Conservation (phyloP, 352 stramenopile species). For the Thraustochytrium sp. region DNA sequence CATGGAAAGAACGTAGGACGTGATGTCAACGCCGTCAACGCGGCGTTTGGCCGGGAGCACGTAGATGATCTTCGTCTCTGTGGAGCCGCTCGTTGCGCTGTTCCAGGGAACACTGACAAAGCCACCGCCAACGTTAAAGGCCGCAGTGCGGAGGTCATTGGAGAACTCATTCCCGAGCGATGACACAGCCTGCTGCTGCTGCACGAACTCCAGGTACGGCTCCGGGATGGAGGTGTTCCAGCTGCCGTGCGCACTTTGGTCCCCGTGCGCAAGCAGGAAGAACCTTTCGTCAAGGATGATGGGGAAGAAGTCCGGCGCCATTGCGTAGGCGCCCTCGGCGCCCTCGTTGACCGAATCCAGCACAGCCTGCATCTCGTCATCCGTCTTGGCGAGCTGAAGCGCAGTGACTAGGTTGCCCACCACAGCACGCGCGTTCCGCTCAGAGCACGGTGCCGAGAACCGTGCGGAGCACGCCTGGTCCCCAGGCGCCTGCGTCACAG, state of each 20-base stretch:
- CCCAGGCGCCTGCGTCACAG: neutral
- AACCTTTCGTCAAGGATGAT: neutral
- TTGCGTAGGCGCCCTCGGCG: neutral
- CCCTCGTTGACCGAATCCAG: neutral
- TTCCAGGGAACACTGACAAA: neutral
- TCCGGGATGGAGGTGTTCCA: neutral
- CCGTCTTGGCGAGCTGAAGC: neutral
- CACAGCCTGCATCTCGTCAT: neutral
- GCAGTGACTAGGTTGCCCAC: neutral
- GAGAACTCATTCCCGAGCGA: neutral
- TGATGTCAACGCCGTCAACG: too few relatives aligned
- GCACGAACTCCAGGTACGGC: neutral
- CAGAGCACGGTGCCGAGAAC: neutral
- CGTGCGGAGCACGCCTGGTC: neutral
- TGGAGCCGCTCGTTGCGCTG: neutral
- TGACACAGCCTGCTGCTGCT: neutral
- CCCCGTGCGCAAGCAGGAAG: neutral
- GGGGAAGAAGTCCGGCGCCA: neutral
- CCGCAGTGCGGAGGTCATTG: neutral
- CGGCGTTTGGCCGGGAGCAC: too few relatives aligned
- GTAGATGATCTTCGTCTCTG: neutral
- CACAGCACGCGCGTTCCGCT: neutral
- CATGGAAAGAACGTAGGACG: too few relatives aligned
- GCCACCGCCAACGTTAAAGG: neutral
- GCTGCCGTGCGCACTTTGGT: neutral